phyloP scores from a whole-genome alignment of 306 rosid species.

The Begonia peltatifolia region DNA sequence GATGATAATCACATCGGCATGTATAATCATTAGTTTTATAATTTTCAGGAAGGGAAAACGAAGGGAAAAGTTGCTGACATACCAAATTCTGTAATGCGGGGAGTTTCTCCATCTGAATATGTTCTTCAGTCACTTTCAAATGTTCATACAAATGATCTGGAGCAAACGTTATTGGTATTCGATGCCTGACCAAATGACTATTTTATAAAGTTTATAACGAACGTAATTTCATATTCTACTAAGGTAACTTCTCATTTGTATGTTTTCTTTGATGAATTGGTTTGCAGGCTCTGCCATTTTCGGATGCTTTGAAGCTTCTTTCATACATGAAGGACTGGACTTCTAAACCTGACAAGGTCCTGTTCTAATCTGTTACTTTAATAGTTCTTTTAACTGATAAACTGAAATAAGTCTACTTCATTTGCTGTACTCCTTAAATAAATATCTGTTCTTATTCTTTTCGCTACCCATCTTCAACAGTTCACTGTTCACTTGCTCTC shows the following conservation, averaged over 20 bases:
- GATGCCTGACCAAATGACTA: neutral
- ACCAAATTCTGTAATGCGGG: conserved; percentile 56
- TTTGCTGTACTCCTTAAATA: too few species aligned
- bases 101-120: conserved; percentile 67
- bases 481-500: too few species aligned
- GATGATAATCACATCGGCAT: neutral
- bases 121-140: conserved; percentile 62
- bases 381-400: neutral
- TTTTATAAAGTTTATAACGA: too few species aligned
- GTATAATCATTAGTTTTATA: conserved; percentile 2
- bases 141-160: conserved; percentile 77
- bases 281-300: conserved; percentile 77
- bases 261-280: neutral
- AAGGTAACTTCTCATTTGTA: too few species aligned
- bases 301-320: conserved; percentile 76
- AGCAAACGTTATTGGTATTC: conserved; percentile 78
- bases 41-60: conserved; percentile 56
- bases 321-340: conserved; percentile 80
- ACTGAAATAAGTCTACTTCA: neutral
- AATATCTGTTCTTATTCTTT: too few species aligned
- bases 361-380: neutral
- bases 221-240: too few species aligned
- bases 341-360: conserved; percentile 72
- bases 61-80: conserved; percentile 22
- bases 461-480: too few species aligned